A percentile compares a stretch with the other conserved stretches of the same genome.
Evolutionary conservation across 2,329 filamentous ascomycete genomes (phyloP).

Genomic region (Trichophaea hybrida): DNA sequence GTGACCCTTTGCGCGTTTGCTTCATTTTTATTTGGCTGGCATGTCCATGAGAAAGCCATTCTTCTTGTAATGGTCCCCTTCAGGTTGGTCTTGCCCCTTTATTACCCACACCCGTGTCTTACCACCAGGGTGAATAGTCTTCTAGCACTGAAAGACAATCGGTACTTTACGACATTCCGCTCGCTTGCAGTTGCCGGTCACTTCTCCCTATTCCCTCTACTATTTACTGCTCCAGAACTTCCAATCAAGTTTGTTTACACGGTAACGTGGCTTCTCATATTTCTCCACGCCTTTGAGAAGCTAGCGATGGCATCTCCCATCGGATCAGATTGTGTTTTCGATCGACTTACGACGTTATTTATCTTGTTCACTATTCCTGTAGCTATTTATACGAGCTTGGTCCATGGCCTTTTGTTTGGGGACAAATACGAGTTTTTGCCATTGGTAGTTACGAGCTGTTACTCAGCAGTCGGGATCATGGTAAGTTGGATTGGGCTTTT

Average conservation of each 20-base stretch:
- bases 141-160: slow-evolving; percentile 74
- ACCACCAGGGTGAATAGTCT: slow-evolving; percentile 33
- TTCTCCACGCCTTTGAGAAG: slow-evolving; percentile 73
- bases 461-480: slow-evolving; percentile 84
- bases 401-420: slow-evolving; percentile 75
- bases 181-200: slow-evolving; percentile 87
- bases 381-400: slow-evolving; percentile 71
- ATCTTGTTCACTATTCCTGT: slow-evolving; percentile 79
- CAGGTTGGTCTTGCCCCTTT: slow-evolving; percentile 34
- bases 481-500: slow-evolving; percentile 92
- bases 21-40: slow-evolving; percentile 95
- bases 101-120: too few species aligned
- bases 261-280: slow-evolving; percentile 74
- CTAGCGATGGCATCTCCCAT: slow-evolving; percentile 70
- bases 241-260: slow-evolving; percentile 91
- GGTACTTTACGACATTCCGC: slow-evolving; percentile 80
- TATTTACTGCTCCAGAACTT: slow-evolving; percentile 78
- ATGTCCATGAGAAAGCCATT: slow-evolving; percentile 95
- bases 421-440: slow-evolving; percentile 76
- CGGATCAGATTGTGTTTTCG: slow-evolving; percentile 74
- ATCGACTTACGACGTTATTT: slow-evolving; percentile 80
- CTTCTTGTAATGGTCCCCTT: slow-evolving; percentile 90
- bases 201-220: slow-evolving; percentile 82
- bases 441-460: slow-evolving; percentile 92
- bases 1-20: slow-evolving; percentile 89